These are phyloP conservation scores for Globisporangium emineosum DNA, from an alignment of 352 stramenopile species.

Conservation along the genomic window DNA sequence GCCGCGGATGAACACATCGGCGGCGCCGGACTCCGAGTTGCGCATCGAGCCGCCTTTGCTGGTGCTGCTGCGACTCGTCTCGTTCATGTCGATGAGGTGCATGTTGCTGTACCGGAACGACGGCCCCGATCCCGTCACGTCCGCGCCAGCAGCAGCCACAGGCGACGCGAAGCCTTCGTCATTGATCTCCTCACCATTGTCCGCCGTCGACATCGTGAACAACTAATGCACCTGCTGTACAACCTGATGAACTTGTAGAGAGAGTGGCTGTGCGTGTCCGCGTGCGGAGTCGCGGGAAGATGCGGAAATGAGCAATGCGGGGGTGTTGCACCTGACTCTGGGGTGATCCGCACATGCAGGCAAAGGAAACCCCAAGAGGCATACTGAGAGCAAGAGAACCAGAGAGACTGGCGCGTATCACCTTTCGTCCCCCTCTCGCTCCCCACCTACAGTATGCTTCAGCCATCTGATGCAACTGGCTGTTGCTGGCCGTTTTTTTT, in stretches of 20 bases:
- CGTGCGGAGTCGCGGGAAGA: slow-evolving; percentile 1
- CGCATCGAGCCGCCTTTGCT: slow-evolving; percentile 1
- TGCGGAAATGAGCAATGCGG: not conserved
- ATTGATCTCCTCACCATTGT: not conserved
- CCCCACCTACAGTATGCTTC: no score
- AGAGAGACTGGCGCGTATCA: no score
- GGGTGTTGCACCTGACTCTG: no score
- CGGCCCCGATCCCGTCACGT: not conserved
- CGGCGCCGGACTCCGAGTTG: not conserved
- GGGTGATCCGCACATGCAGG: not conserved
- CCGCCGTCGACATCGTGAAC: not conserved
- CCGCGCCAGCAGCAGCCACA: not conserved
- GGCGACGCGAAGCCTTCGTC: slow-evolving; percentile 1
- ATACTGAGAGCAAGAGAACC: no score
- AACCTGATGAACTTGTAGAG: not conserved
- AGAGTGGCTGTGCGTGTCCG: not conserved
- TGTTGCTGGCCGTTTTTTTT: not conserved
- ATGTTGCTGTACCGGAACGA: slow-evolving; percentile 22
- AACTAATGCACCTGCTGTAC: not conserved
- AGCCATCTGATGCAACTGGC: not conserved
- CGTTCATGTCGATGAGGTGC: slow-evolving; percentile 9
- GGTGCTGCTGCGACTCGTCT: slow-evolving; percentile 6
- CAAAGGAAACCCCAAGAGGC: not conserved
- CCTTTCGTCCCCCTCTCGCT: no score
- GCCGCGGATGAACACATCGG: slow-evolving; percentile 23